Base-by-base conservation (phyloP, 2,329 filamentous ascomycete genomes). In the Botryotinia calthae region DNA sequence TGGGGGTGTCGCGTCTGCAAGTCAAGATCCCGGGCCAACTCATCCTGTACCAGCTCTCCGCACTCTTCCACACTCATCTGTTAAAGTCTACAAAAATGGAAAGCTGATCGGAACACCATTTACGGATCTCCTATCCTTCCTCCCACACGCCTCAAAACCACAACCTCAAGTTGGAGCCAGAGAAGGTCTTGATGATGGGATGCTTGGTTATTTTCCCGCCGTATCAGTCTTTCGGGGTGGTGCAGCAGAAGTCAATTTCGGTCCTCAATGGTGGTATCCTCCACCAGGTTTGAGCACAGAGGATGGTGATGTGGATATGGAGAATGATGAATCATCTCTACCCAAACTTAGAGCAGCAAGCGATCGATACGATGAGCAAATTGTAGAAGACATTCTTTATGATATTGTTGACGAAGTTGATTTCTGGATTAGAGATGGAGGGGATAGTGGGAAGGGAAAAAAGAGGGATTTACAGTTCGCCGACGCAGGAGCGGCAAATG, bases 331-430 rank as follows among this genome's bases (percentile, higher is more conserved):
- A 77, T 31, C 54, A 7, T 25, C 48, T 42, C 51, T 42, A 16
- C 6, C 37, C n/a, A 72, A 28, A 28, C 34, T 72, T 5, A 67
- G 88, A 48, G 85, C 93, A 0, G 85, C 97, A 34, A 88, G 89
- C 12, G 93, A 97, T 75, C 89, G 96, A 46, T 98, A 94, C 82
- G 89, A 90, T 73, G 95, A 99, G 81, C 95, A 98, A 84, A 95
- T 99, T 74, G 94, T 92, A 22, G 96, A 99, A 83, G 96, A 99
- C 79, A 86, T 98, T 37, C 88, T 97, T 44, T 97, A 94, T 81
- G 96, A 99, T 82, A 88, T 99, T 70, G 87, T 98, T 46, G 96
- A 99, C 79, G 96, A 99, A 83, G 93, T 97, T 66, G 94, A 97
- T 83, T 96, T 93, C 83, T 97, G 89, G 90, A 86, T 90, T 81